Percentiles rank a stretch among this genome's conserved stretches.
phyloP scores from a whole-genome alignment of 2,329 filamentous ascomycete genomes.

The Apiospora rasikravindrae region DNA sequence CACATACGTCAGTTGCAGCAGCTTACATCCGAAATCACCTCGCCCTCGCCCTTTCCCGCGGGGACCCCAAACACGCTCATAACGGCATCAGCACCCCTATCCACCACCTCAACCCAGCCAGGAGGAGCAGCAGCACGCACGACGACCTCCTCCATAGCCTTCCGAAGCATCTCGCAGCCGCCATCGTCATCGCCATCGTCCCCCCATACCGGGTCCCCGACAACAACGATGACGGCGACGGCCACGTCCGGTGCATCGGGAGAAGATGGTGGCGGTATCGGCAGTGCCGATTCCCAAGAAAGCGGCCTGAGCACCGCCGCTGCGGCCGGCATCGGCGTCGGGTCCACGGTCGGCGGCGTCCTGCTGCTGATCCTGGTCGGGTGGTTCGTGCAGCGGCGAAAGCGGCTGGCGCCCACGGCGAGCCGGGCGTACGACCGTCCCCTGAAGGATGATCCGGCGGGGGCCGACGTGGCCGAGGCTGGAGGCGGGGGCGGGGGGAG shows the following conservation, averaged over 20 bases:
- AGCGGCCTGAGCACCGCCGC: conserved; percentile 20
- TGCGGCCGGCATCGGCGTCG: conserved; percentile 23
- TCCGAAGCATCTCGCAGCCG: background rate
- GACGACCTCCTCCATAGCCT: background rate
- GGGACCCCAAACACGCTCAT: background rate
- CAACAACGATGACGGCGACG: background rate
- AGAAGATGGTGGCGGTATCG: background rate
- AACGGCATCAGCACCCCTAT: background rate
- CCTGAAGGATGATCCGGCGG: background rate
- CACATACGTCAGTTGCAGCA: background rate
- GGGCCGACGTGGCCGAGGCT: background rate
- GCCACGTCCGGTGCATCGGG: background rate
- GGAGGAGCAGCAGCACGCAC: background rate
- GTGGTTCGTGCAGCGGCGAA: conserved; percentile 16
- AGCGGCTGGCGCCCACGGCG: conserved; percentile 4
- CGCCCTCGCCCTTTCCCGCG: background rate
- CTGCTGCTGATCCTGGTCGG: conserved; percentile 21
- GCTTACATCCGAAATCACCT: conserved; percentile 7
- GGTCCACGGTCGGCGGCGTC: conserved; percentile 20
- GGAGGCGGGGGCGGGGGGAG: background rate
- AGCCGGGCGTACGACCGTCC: conserved; percentile 15
- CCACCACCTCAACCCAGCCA: background rate
- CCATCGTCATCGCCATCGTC: too few relatives aligned
- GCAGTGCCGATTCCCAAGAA: background rate
- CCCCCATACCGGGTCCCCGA: background rate